Percentiles rank a stretch among this genome's conserved stretches.
Conservation (phyloP, 768 basidiomycete genomes). For the Tylopilus balloui region DNA sequence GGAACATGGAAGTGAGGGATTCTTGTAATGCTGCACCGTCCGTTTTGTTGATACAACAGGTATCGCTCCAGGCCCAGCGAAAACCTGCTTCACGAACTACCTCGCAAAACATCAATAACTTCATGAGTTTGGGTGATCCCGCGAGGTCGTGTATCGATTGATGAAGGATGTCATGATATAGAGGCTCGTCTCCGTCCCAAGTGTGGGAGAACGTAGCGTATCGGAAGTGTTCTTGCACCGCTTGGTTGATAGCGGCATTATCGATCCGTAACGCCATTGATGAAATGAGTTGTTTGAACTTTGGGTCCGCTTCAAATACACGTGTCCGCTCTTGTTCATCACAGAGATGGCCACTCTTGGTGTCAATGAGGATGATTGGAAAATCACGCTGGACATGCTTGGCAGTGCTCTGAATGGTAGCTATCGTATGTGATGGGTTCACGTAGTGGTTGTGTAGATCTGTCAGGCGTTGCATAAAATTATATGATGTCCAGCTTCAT, state of each 20-base stretch:
- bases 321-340: conserved; percentile 1
- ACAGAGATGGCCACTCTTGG: conserved; percentile 13
- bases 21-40: conserved; percentile 14
- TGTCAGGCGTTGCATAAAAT: background rate
- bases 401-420: background rate
- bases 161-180: conserved; percentile 12
- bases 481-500: background rate
- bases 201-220: conserved; percentile 25
- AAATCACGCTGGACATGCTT: conserved; percentile 3
- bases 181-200: conserved; percentile 18
- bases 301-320: conserved; percentile 7
- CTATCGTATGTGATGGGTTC: conserved; percentile 5
- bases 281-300: conserved; percentile 16
- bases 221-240: conserved; percentile 10
- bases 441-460: conserved; percentile 1
- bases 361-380: conserved; percentile 16
- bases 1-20: conserved; percentile 27
- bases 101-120: conserved; percentile 17
- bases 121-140: conserved; percentile 5
- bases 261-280: conserved; percentile 6
- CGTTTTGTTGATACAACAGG: no score
- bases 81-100: conserved; percentile 14
- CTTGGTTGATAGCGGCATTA: background rate
- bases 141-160: conserved; percentile 9
- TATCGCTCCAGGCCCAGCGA: background rate